Evolutionary conservation across 768 basidiomycete species (phyloP).

Genomic region (Suillus americanus): DNA sequence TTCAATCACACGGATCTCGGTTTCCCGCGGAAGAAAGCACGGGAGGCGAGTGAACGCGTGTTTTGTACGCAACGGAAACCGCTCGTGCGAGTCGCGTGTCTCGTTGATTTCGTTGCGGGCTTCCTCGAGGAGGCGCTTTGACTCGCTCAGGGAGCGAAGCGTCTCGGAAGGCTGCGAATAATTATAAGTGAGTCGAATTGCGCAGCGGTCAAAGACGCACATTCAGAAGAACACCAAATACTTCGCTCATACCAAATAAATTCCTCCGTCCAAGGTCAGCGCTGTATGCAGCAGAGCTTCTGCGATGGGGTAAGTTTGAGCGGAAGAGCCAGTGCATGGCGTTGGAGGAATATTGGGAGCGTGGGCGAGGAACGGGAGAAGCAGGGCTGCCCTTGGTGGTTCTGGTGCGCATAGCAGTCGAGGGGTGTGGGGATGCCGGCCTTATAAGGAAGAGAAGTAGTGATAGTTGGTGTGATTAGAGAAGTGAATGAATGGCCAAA

Average conservation of each 20-base stretch:
- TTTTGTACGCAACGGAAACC: constrained; percentile 63
- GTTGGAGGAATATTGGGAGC: constrained; percentile 20
- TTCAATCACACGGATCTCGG: constrained; percentile 66
- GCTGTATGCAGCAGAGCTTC: constrained; percentile 58
- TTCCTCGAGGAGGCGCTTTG: constrained; percentile 72
- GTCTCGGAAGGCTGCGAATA: constrained; percentile 67
- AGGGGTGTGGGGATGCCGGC: constrained; percentile 9
- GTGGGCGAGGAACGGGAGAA: constrained; percentile 28
- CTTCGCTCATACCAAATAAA: constrained; percentile 80
- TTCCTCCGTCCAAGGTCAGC: constrained; percentile 64
- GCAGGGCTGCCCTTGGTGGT: constrained; percentile 19
- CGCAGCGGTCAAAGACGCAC: constrained; percentile 40
- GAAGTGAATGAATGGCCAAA: constrained; percentile 8
- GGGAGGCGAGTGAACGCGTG: constrained; percentile 81
- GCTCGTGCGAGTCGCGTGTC: constrained; percentile 45
- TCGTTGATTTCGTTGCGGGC: constrained; percentile 74
- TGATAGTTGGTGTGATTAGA: constrained; percentile 7
- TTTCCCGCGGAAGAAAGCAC: constrained; percentile 67
- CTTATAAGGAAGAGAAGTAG: constrained; percentile 14
- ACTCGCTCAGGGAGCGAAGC: constrained; percentile 77
- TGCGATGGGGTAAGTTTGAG: constrained; percentile 64
- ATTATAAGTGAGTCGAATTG: constrained; percentile 12
- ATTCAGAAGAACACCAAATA: constrained; percentile 72
- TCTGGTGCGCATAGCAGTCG: constrained; percentile 26
- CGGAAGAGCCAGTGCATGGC: constrained; percentile 76